These are phyloP conservation scores for Lagenaria siceraria DNA, from an alignment of 306 rosid genomes.

Conservation along the genomic window DNA sequence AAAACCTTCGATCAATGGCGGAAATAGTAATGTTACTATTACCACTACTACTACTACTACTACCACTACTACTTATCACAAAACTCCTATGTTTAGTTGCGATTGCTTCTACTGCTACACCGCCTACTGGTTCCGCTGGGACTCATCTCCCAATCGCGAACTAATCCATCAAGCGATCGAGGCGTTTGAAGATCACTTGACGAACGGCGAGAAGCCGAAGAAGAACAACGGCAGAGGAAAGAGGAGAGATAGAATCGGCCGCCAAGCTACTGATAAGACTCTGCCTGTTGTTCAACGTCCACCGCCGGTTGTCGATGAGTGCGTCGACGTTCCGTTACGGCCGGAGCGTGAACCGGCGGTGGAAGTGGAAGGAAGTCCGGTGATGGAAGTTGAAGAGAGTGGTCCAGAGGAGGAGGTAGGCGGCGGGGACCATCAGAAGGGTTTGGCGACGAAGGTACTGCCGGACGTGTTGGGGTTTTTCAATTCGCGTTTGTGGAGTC, in stretches of 20 bases:
- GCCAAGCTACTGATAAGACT: conserved; percentile 1
- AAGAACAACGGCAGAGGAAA: conserved; percentile 20
- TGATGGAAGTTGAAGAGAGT: neutral
- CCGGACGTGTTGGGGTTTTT: conserved; percentile 63
- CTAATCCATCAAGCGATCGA: conserved; percentile 54
- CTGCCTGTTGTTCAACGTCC: neutral
- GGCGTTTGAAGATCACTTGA: conserved; percentile 46
- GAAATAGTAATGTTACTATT: neutral
- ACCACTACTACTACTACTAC: too few relatives aligned
- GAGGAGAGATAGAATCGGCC: conserved; percentile 18
- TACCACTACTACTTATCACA: conserved; percentile 8
- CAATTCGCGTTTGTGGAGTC: conserved; percentile 58
- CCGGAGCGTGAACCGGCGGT: neutral
- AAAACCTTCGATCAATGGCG: conserved; percentile 4
- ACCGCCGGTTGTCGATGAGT: neutral
- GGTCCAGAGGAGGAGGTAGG: conserved; percentile 9
- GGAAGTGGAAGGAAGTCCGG: neutral
- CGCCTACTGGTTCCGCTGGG: conserved; percentile 54
- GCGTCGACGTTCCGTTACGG: neutral
- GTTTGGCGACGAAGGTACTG: conserved; percentile 48
- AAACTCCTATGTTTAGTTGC: conserved; percentile 35
- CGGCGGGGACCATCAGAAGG: conserved; percentile 31
- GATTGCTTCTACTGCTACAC: conserved; percentile 56
- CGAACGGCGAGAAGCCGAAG: conserved; percentile 30
- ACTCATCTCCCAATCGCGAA: conserved; percentile 46